phyloP scores from a whole-genome alignment of 2,329 filamentous ascomycete genomes.

The Pleomassaria siparia region DNA sequence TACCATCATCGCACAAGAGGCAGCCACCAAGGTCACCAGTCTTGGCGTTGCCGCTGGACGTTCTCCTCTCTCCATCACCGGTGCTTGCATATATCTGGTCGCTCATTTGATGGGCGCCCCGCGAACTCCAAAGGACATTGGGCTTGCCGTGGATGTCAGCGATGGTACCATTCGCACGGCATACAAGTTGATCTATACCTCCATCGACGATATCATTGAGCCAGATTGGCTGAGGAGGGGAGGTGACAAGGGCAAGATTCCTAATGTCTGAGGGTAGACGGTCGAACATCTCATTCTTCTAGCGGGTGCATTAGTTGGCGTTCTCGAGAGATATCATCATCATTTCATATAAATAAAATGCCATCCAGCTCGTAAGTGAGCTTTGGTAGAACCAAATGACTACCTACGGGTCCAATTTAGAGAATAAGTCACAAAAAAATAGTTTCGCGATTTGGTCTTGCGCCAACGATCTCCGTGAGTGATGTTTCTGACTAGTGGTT shows the following conservation, averaged over 20 bases:
- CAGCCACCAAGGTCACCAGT: conserved; percentile 75
- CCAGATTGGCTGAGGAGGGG: conserved; percentile 73
- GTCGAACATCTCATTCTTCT: not conserved
- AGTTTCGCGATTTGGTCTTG: too few relatives aligned
- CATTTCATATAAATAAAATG: not conserved
- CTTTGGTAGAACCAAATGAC: conserved; percentile 1
- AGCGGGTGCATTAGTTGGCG: not conserved
- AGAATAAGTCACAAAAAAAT: not conserved
- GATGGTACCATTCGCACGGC: conserved; percentile 96
- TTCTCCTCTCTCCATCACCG: conserved; percentile 90
- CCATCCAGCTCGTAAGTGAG: not conserved
- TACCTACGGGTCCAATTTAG: conserved; percentile 3
- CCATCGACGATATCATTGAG: conserved; percentile 73
- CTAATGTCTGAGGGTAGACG: conserved; percentile 51
- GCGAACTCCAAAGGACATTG: conserved; percentile 84
- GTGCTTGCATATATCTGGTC: conserved; percentile 95
- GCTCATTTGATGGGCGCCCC: conserved; percentile 80
- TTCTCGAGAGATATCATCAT: not conserved
- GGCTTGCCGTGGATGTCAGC: conserved; percentile 80
- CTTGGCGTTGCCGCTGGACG: conserved; percentile 85
- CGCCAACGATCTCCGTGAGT: too few relatives aligned
- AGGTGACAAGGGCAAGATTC: conserved; percentile 71
- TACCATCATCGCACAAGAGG: conserved; percentile 75
- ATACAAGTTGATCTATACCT: conserved; percentile 82
- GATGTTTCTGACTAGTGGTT: too few relatives aligned